These are phyloP conservation scores for Hawksworthiomyces lignivorus DNA, from an alignment of 2,329 filamentous ascomycete genomes.

Conservation along the genomic window DNA sequence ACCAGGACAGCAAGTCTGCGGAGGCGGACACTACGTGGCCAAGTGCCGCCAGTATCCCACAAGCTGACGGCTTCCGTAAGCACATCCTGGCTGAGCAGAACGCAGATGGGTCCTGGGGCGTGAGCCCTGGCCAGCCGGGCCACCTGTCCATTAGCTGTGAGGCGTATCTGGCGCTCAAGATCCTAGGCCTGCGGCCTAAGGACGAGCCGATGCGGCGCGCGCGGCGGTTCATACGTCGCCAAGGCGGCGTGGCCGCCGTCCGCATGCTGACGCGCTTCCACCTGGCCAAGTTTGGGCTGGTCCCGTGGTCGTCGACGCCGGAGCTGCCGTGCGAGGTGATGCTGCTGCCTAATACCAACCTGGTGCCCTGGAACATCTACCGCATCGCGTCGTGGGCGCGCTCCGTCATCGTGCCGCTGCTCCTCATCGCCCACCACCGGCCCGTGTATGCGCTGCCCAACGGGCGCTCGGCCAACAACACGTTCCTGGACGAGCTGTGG, in stretches of 20 bases:
- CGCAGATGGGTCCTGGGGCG: constrained; percentile 9
- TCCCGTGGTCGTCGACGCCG: constrained; percentile 25
- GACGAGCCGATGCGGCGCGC: constrained; percentile 17
- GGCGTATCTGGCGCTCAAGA: constrained; percentile 27
- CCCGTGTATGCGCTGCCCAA: constrained; percentile 23
- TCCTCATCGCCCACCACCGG: constrained; percentile 21
- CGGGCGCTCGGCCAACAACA: constrained; percentile 14
- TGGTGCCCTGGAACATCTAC: constrained; percentile 24
- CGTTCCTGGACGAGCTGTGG: constrained; percentile 28
- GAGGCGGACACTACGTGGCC: too few relatives aligned
- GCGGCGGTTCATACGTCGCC: constrained; percentile 16
- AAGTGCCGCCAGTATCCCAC: not conserved
- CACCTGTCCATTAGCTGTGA: constrained; percentile 21
- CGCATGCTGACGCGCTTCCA: constrained; percentile 17
- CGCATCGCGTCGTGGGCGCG: constrained; percentile 21
- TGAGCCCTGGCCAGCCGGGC: constrained; percentile 6
- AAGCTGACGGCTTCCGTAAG: constrained; percentile 2
- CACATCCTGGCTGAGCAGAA: constrained; percentile 7
- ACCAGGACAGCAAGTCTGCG: too few relatives aligned
- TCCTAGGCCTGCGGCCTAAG: constrained; percentile 19
- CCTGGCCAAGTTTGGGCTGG: constrained; percentile 21
- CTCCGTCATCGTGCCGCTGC: constrained; percentile 17
- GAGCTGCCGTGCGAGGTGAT: constrained; percentile 26
- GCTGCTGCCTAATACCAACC: constrained; percentile 18
- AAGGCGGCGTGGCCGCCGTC: constrained; percentile 24